phyloP scores from a whole-genome alignment of 2,329 filamentous ascomycete genomes.

The Exophiala mesophila region DNA sequence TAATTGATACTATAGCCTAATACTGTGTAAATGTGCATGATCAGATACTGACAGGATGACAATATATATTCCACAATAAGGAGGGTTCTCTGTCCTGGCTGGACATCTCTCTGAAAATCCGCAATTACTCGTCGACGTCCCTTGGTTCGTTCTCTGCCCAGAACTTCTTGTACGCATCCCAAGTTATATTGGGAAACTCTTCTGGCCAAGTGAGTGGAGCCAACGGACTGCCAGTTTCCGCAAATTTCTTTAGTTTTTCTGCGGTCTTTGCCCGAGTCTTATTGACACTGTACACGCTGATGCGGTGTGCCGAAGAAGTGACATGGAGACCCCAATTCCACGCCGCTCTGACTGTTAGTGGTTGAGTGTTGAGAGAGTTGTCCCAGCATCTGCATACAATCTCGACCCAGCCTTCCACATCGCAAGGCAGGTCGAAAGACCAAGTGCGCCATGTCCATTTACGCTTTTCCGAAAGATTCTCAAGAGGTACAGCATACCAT shows the following conservation, averaged over 20 bases:
- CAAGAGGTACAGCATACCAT: slow-evolving; percentile 58
- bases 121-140: slow-evolving; percentile 4
- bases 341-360: slow-evolving; percentile 47
- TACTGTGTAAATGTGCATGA: too few relatives aligned
- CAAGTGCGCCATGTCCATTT: slow-evolving; percentile 61
- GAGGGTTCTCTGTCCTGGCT: too few relatives aligned
- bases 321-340: slow-evolving; percentile 45
- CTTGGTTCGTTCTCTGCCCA: slow-evolving; percentile 29
- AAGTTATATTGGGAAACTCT: slow-evolving; percentile 26
- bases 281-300: slow-evolving; percentile 42
- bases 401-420: slow-evolving; percentile 58
- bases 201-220: slow-evolving; percentile 32
- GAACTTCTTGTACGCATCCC: slow-evolving; percentile 29
- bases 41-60: too few relatives aligned
- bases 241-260: slow-evolving; percentile 29
- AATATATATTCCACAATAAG: too few relatives aligned
- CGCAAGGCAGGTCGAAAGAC: slow-evolving; percentile 58
- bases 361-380: slow-evolving; percentile 57
- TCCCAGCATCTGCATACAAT: slow-evolving; percentile 57
- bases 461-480: slow-evolving; percentile 58
- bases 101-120: too few relatives aligned
- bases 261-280: slow-evolving; percentile 28
- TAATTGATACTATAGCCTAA: too few relatives aligned
- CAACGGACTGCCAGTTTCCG: slow-evolving; percentile 28
- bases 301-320: slow-evolving; percentile 34